Evolutionary conservation across 495 filamentous ascomycete genomes (phyloP).

Genomic region (Neurospora discreta): DNA sequence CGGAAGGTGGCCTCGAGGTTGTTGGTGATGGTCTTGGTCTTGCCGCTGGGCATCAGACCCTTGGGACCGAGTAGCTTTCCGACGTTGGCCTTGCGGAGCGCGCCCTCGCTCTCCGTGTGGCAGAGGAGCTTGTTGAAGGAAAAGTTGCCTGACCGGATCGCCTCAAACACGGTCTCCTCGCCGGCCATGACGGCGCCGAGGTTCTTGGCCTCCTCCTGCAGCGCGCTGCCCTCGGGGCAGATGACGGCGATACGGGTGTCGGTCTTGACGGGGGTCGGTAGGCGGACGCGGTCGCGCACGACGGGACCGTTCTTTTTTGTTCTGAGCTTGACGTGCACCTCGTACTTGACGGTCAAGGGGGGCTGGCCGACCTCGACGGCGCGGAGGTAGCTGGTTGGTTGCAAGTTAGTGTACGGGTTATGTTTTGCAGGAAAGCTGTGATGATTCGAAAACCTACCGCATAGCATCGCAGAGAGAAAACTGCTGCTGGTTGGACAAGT

Average conservation of each 20-base stretch:
- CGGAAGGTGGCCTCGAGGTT: conserved; percentile 59
- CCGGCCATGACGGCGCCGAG: conserved; percentile 75
- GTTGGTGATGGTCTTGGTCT: conserved; percentile 76
- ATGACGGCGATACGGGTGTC: conserved; percentile 80
- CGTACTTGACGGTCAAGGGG: conserved; percentile 69
- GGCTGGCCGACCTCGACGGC: conserved; percentile 82
- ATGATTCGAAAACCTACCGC: conserved; percentile 47
- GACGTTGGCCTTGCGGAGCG: conserved; percentile 64
- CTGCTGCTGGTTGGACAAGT: conserved; percentile 52
- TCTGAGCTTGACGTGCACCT: conserved; percentile 67
- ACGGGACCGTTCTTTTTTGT: conserved; percentile 73
- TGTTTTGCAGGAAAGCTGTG: background rate
- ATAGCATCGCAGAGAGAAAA: conserved; percentile 86
- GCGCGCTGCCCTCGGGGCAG: conserved; percentile 62
- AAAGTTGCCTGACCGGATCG: conserved; percentile 59
- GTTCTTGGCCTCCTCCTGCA: conserved; percentile 54
- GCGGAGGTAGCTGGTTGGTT: conserved; percentile 60
- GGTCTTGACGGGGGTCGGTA: conserved; percentile 81
- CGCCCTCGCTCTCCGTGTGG: conserved; percentile 61
- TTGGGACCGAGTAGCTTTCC: conserved; percentile 76
- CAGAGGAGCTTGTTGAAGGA: conserved; percentile 85
- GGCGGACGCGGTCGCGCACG: conserved; percentile 73
- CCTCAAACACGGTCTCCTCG: conserved; percentile 73
- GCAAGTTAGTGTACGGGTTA: background rate
- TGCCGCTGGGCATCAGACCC: conserved; percentile 84